Base-by-base conservation (phyloP, 352 stramenopile genomes). In the Pythium sp. region DNA sequence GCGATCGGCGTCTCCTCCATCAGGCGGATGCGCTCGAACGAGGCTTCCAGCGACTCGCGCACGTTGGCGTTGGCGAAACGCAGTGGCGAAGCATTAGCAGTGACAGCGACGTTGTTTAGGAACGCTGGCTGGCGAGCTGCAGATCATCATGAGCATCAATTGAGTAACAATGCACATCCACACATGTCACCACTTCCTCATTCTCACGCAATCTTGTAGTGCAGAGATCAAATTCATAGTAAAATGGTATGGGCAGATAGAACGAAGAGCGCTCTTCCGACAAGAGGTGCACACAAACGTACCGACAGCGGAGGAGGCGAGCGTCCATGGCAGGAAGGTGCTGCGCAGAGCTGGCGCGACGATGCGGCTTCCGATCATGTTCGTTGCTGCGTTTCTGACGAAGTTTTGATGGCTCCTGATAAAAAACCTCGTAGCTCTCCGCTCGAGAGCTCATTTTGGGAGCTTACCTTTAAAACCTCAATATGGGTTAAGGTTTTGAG, bases 1-100 rank as follows among this genome's bases (percentile, higher is more conserved):
- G 75, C 65, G 43, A 81, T 77, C 30, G 74, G 66, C 43, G 86
- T 76, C 57, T 81, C 72, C 51, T 91, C 81, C 34, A 87, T 68
- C 62, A 81, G 68, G 58, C 80, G 81, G 62, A 89, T 69, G 59
- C 76, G 72, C 72, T 57, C 74, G 47, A 76, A 87, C 67, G 60
- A 78, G 54, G 9, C 54, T 20, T 66, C 55, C 5, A 70, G 61
- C 18, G 72, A 64, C 43, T 76, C 65, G 38, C 62, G 62, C 8
- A 63, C 74, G 18, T 59, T 62, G 18, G 64, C 43, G 46, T 64
- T 62, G 7, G 64, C 53, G 26, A 71, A 61, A 30, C 55, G 32
- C 54, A 53, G 41, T 34, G 56, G 43, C 47, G 49, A 32, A 34
- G 53, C 62, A 20, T 36, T 60, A 43, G 53, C 54, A 20, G 26